These are phyloP conservation scores for Alternaria triticina DNA, from an alignment of 2,329 filamentous ascomycete species.

Conservation along the genomic window DNA sequence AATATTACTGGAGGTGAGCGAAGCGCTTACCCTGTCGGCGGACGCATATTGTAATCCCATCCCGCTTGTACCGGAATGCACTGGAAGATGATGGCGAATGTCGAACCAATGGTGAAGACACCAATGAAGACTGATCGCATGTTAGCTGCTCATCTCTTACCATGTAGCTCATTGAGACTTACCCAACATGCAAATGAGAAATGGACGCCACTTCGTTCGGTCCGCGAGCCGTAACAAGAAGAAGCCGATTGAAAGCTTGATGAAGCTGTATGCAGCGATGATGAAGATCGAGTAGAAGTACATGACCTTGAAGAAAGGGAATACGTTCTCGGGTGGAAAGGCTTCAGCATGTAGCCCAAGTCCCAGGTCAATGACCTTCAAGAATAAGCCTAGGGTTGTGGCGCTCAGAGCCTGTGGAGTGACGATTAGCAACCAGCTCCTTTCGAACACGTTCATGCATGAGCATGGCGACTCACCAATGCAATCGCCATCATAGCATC, in stretches of 20 bases:
- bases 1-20: no score
- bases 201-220: constrained; percentile 40
- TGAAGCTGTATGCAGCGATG: constrained; percentile 52
- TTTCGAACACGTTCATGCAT: neutral
- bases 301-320: constrained; percentile 48
- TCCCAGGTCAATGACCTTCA: constrained; percentile 44
- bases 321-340: constrained; percentile 33
- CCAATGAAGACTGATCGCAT: constrained; percentile 16
- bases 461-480: constrained; percentile 14
- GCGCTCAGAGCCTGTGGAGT: constrained; percentile 15
- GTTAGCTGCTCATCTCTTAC: neutral
- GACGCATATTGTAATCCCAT: constrained; percentile 48
- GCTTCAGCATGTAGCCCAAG: constrained; percentile 55
- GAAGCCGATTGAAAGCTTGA: constrained; percentile 58
- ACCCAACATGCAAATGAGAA: constrained; percentile 53
- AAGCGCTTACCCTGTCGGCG: constrained; percentile 22
- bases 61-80: constrained; percentile 51
- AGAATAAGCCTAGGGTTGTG: constrained; percentile 24
- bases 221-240: constrained; percentile 55
- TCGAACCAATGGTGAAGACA: constrained; percentile 34
- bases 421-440: neutral
- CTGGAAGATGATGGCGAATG: constrained; percentile 33
- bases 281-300: constrained; percentile 56
- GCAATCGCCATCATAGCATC: constrained; percentile 48
- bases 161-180: constrained; percentile 15